These are phyloP conservation scores for Colletotrichum destructivum DNA, from an alignment of 2,329 filamentous ascomycete species.

Conservation along the genomic window DNA sequence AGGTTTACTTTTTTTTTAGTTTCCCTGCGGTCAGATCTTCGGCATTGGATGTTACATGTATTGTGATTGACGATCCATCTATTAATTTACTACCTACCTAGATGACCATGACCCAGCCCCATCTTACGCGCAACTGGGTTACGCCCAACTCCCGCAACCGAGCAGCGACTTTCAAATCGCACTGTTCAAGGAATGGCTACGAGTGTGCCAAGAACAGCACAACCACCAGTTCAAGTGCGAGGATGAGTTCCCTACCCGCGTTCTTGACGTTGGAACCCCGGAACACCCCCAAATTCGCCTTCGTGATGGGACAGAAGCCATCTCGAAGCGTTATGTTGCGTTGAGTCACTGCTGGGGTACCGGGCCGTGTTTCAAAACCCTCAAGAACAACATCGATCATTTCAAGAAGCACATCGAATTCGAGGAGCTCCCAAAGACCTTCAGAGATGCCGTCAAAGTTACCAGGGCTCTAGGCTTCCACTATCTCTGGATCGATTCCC, in stretches of 20 bases:
- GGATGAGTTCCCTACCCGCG: neutral
- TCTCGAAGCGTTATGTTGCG: neutral
- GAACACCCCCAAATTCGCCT: neutral
- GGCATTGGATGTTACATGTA: too few relatives aligned
- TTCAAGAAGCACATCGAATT: neutral
- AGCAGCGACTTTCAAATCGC: neutral
- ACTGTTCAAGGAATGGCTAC: slow-evolving; percentile 5
- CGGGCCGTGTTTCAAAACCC: neutral
- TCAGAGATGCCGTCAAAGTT: neutral
- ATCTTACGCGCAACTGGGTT: neutral
- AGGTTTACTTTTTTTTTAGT: neutral
- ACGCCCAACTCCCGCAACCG: neutral
- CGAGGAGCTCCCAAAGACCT: neutral
- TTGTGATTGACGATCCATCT: neutral
- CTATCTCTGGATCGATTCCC: neutral
- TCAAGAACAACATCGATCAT: neutral
- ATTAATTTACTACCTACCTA: neutral
- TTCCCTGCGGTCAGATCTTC: neutral
- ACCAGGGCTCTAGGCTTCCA: neutral
- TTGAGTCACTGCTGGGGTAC: slow-evolving; percentile 20
- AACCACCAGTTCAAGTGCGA: neutral
- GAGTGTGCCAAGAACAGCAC: slow-evolving; percentile 1
- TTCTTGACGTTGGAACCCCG: neutral
- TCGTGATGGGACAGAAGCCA: neutral
- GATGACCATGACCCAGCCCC: neutral